Conservation (phyloP, 73 alveolate species). For the Symbiodinium pilosum region DNA sequence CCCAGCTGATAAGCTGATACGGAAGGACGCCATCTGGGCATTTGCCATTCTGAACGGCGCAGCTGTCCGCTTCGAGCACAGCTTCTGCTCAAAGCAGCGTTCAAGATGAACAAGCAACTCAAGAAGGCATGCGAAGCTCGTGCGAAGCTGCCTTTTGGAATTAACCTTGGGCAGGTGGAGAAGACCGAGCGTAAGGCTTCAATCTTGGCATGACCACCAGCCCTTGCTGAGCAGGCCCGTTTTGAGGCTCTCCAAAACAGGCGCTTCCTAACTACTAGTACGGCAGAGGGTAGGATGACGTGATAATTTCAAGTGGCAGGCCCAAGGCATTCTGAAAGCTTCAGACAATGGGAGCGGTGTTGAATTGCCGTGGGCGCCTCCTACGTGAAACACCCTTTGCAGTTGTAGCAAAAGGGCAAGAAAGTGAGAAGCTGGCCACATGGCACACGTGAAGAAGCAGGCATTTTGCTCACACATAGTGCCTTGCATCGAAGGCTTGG, state of each 20-base stretch:
- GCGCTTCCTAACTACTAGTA: background rate
- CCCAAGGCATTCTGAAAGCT: no score
- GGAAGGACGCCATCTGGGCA: background rate
- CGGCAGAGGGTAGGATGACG: background rate
- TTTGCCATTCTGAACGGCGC: background rate
- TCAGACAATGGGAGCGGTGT: no score
- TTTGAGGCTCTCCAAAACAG: background rate
- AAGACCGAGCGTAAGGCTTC: no score
- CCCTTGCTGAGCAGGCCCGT: background rate
- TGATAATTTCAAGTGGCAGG: no score
- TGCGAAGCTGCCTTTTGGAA: background rate
- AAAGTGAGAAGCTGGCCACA: background rate
- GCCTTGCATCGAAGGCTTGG: background rate
- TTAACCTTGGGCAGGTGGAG: background rate
- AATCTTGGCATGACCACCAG: background rate
- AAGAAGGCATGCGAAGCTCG: background rate
- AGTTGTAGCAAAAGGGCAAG: background rate
- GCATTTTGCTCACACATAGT: constrained; percentile 4
- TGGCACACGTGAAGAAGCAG: background rate
- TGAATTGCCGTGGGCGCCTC: background rate
- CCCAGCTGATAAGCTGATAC: background rate
- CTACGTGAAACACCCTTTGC: background rate
- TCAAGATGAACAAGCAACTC: background rate
- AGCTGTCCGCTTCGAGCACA: background rate
- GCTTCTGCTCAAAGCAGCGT: background rate